Conservation (phyloP, 805 yeast species). For the Metschnikowia dekortorum region DNA sequence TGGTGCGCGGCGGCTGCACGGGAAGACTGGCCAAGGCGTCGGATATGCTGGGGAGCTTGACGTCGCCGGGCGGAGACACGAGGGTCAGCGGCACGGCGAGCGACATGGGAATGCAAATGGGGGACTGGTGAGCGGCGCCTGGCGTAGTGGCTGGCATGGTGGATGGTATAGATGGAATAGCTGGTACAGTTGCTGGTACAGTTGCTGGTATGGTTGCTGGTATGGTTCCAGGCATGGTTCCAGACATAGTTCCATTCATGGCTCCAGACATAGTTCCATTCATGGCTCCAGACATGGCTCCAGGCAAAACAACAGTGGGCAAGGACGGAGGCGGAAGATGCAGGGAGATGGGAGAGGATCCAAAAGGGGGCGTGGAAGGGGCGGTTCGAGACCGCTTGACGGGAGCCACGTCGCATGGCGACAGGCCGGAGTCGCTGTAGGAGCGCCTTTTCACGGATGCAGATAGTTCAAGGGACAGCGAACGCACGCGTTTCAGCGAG, state of each 20-base stretch:
- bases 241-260: too few relatives aligned
- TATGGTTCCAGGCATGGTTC: too few relatives aligned
- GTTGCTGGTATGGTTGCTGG: too few relatives aligned
- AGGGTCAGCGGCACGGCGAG: neutral
- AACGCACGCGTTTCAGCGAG: neutral
- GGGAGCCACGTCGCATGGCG: neutral
- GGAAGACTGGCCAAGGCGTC: conserved; percentile 9
- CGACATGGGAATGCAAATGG: neutral
- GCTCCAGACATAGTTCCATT: too few relatives aligned
- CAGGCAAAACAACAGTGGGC: too few relatives aligned
- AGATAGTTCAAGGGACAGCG: conserved; percentile 1
- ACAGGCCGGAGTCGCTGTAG: conserved; percentile 19
- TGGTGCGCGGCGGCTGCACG: neutral
- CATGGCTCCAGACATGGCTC: too few relatives aligned
- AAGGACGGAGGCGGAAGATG: too few relatives aligned
- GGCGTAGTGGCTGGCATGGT: neutral
- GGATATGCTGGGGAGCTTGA: conserved; percentile 34
- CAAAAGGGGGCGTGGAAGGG: conserved; percentile 13
- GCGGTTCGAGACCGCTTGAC: conserved; percentile 11
- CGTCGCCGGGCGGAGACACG: neutral
- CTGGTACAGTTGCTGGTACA: too few relatives aligned
- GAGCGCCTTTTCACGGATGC: conserved; percentile 23
- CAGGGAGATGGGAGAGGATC: neutral
- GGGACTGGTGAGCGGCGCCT: neutral
- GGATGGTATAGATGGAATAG: too few relatives aligned